phyloP scores from a whole-genome alignment of 176 grass and related monocot species.

The Echinochloa phyllopogon region DNA sequence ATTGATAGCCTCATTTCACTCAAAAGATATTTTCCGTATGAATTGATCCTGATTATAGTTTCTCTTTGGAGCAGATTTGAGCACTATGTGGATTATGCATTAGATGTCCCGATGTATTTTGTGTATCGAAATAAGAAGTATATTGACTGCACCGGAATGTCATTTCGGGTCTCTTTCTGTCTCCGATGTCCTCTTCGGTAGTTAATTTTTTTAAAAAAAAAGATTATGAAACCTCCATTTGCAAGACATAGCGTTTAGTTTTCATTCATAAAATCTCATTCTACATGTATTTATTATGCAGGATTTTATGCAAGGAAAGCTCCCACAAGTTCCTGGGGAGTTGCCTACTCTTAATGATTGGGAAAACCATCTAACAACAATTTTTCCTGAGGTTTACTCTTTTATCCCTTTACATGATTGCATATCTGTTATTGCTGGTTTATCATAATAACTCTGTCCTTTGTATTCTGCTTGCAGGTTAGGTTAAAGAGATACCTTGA shows the following conservation, averaged over 20 bases:
- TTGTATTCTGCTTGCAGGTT: constrained; percentile 62
- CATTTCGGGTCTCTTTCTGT: constrained; percentile 79
- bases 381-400: constrained; percentile 89
- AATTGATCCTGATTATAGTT: constrained; percentile 41
- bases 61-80: constrained; percentile 74
- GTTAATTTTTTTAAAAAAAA: background rate
- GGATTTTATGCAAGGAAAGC: constrained; percentile 99
- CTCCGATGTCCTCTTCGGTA: constrained; percentile 27
- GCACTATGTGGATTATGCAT: constrained; percentile 89
- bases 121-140: constrained; percentile 95
- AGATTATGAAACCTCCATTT: background rate
- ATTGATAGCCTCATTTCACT: constrained; percentile 25
- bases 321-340: constrained; percentile 79
- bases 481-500: constrained; percentile 98
- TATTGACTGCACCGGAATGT: constrained; percentile 94
- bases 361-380: constrained; percentile 99
- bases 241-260: constrained; percentile 3
- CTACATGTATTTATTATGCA: constrained; percentile 42
- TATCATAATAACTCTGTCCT: constrained; percentile 26
- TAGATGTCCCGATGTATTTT: constrained; percentile 99
- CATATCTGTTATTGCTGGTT: constrained; percentile 23
- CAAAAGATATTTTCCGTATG: constrained; percentile 18
- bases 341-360: constrained; percentile 95
- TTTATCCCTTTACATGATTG: constrained; percentile 17
- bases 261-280: constrained; percentile 27